Percentiles rank a stretch among this genome's conserved stretches.
Conservation (phyloP, 1,139 yeast genomes). For the Nadsonia commutata region DNA sequence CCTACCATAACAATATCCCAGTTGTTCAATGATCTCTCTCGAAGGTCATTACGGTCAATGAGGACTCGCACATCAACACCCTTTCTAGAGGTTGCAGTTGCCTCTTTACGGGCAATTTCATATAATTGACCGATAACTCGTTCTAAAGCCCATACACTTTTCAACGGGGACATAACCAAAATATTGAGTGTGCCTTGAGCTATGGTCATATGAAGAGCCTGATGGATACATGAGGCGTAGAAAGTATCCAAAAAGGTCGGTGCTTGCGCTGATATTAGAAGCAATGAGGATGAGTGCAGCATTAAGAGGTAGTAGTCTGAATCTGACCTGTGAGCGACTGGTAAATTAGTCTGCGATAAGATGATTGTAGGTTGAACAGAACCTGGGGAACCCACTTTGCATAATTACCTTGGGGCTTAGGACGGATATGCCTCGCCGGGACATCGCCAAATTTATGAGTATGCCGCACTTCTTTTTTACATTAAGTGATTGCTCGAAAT, state of each 20-base stretch:
- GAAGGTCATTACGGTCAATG: slow-evolving; percentile 21
- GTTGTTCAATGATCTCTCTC: slow-evolving; percentile 14
- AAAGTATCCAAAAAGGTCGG: slow-evolving; percentile 1
- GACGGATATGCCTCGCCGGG: too few relatives aligned
- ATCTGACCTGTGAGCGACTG: too few relatives aligned
- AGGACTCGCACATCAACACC: slow-evolving; percentile 22
- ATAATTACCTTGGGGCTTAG: too few relatives aligned
- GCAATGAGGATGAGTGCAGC: neutral
- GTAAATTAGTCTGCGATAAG: too few relatives aligned
- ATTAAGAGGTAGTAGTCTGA: neutral
- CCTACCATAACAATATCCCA: slow-evolving; percentile 24
- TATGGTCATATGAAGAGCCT: slow-evolving; percentile 18
- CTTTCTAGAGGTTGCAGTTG: slow-evolving; percentile 11
- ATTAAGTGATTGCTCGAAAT: too few relatives aligned
- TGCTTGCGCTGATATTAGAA: neutral
- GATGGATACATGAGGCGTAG: slow-evolving; percentile 14
- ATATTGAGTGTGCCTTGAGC: slow-evolving; percentile 23
- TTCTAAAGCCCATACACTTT: slow-evolving; percentile 17
- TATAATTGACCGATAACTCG: slow-evolving; percentile 18
- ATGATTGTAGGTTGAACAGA: too few relatives aligned
- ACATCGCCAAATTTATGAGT: too few relatives aligned
- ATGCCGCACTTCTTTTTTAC: too few relatives aligned
- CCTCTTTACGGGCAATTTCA: slow-evolving; percentile 15
- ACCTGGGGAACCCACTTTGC: neutral
- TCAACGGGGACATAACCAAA: slow-evolving; percentile 19